Evolutionary conservation across 495 filamentous ascomycete genomes (phyloP).

Genomic region (Pseudoneurospora amorphoporcata): DNA sequence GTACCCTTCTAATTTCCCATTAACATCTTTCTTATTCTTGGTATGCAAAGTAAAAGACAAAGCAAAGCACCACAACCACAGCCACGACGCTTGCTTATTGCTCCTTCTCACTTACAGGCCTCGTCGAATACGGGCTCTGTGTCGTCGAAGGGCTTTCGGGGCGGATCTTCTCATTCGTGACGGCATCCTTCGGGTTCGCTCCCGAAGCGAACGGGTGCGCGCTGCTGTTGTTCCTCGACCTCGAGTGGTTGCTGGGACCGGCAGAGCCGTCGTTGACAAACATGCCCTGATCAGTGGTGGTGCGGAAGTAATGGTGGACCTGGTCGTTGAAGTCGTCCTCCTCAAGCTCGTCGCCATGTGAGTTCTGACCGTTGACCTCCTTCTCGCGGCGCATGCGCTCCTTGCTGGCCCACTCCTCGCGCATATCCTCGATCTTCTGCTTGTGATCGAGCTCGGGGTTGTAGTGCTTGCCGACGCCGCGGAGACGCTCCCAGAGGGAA

Average conservation of each 20-base stretch:
- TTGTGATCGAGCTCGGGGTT: slow-evolving; percentile 67
- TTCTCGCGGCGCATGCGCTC: slow-evolving; percentile 15
- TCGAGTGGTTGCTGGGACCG: background rate
- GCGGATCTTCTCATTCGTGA: background rate
- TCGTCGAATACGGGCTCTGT: background rate
- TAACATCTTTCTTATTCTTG: background rate
- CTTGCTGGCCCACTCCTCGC: slow-evolving; percentile 33
- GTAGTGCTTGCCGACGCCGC: slow-evolving; percentile 64
- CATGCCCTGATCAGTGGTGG: slow-evolving; percentile 6
- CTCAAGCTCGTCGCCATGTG: slow-evolving; percentile 13
- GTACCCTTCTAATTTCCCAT: background rate
- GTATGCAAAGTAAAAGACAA: background rate
- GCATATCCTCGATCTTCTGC: slow-evolving; percentile 71
- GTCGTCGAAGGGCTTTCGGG: background rate
- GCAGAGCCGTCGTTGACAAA: background rate
- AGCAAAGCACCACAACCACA: background rate
- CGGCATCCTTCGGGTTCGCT: background rate
- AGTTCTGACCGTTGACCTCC: slow-evolving; percentile 16
- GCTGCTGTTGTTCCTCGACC: background rate
- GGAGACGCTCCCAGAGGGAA: slow-evolving; percentile 66
- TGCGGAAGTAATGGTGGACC: slow-evolving; percentile 34
- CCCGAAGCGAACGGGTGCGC: background rate
- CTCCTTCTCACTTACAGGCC: background rate
- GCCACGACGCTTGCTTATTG: background rate
- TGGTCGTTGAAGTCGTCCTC: slow-evolving; percentile 32